Conservation (phyloP, 108 stramenopile genomes). For the Skeletonema potamos region DNA sequence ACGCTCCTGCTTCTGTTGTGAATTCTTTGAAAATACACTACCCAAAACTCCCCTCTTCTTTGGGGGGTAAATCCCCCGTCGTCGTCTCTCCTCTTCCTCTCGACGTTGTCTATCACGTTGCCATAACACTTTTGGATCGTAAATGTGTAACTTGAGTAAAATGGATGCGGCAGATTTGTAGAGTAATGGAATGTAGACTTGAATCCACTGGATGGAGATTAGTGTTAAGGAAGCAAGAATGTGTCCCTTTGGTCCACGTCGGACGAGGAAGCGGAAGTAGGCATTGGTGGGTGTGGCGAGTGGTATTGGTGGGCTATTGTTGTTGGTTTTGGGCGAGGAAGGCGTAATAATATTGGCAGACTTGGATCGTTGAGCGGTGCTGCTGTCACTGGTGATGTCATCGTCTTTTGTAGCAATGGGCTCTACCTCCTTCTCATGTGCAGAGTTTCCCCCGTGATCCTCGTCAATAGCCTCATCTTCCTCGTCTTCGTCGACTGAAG, state of each 20-base stretch:
- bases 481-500: neutral
- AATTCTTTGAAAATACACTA: constrained; percentile 27
- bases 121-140: constrained; percentile 17
- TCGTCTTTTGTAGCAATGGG: neutral
- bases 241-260: constrained; percentile 60
- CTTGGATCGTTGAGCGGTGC: neutral
- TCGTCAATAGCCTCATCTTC: neutral
- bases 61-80: constrained; percentile 3
- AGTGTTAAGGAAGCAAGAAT: constrained; percentile 54
- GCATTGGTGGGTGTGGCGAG: constrained; percentile 58
- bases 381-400: neutral
- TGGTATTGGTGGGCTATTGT: constrained; percentile 1
- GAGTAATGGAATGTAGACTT: constrained; percentile 57
- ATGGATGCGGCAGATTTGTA: constrained; percentile 17
- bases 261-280: constrained; percentile 67
- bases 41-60: constrained; percentile 30
- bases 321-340: neutral
- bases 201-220: constrained; percentile 52
- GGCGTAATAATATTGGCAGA: neutral
- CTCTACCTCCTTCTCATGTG: neutral
- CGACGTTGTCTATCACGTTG: constrained; percentile 12
- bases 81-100: constrained; percentile 1
- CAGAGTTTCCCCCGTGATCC: neutral
- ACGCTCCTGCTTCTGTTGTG: neutral
- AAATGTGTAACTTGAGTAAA: constrained; percentile 30